Conservation (phyloP, 306 rosid genomes). For the Vigna unguiculata region DNA sequence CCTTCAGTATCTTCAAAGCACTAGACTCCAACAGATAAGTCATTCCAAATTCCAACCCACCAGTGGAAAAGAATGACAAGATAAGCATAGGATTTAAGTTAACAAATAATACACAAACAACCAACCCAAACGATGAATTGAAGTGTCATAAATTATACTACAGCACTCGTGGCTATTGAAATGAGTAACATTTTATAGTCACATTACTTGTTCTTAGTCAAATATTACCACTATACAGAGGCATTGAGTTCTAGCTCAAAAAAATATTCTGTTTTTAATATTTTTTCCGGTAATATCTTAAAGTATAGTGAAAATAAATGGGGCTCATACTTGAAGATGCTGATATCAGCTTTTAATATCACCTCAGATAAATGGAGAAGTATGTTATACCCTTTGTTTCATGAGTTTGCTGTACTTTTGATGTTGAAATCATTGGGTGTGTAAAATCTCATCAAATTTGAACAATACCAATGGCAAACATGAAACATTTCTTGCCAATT, state of each 20-base stretch:
- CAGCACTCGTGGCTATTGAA: not conserved
- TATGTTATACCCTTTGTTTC: not conserved
- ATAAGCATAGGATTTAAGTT: slow-evolving; percentile 27
- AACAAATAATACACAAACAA: slow-evolving; percentile 30
- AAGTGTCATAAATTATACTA: not conserved
- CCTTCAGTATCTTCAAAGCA: not conserved
- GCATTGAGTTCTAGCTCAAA: slow-evolving; percentile 16
- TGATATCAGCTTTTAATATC: not conserved
- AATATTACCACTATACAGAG: slow-evolving; percentile 18
- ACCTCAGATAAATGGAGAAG: slow-evolving; percentile 4
- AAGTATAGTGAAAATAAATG: slow-evolving; percentile 25
- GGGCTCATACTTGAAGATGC: slow-evolving; percentile 28
- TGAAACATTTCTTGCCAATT: slow-evolving; percentile 35
- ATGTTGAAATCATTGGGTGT: slow-evolving; percentile 28
- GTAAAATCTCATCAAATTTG: slow-evolving; percentile 25
- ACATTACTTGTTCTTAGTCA: slow-evolving; percentile 1
- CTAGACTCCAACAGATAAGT: slow-evolving; percentile 2
- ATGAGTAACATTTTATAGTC: not conserved
- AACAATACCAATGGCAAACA: slow-evolving; percentile 20
- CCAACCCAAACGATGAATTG: slow-evolving; percentile 18
- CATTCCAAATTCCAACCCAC: slow-evolving; percentile 35
- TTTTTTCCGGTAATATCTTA: not conserved
- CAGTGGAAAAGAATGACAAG: not conserved
- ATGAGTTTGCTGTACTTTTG: slow-evolving; percentile 10
- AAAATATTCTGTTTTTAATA: not conserved